Evolutionary conservation across 2,329 filamentous ascomycete species (phyloP).

Genomic region (Neophaeococcomyces mojaviensis): DNA sequence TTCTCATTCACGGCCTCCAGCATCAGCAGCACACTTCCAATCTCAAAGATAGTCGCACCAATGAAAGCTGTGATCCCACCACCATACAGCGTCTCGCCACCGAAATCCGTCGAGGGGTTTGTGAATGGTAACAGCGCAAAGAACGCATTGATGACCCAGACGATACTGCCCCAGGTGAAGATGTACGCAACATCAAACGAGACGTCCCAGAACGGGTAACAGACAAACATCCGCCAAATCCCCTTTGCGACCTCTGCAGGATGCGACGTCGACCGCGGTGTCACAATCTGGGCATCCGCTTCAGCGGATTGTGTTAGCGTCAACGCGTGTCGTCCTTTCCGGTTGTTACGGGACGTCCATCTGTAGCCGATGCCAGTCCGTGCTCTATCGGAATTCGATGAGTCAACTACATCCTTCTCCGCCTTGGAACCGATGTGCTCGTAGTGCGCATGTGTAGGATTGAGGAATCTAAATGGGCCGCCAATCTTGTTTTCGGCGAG

Average conservation of each 20-base stretch:
- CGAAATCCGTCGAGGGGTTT: slow-evolving; percentile 40
- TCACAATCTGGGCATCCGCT: slow-evolving; percentile 12
- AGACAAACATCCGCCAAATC: slow-evolving; percentile 43
- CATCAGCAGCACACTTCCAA: slow-evolving; percentile 56
- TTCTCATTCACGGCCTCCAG: slow-evolving; percentile 64
- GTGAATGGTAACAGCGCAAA: slow-evolving; percentile 57
- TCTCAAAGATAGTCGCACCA: slow-evolving; percentile 60
- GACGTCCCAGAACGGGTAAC: slow-evolving; percentile 48
- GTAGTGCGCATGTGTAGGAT: too few relatives aligned
- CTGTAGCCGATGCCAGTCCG: too few relatives aligned
- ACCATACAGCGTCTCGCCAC: slow-evolving; percentile 44
- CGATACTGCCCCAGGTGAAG: slow-evolving; percentile 47
- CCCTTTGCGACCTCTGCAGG: slow-evolving; percentile 27
- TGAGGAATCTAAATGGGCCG: too few relatives aligned
- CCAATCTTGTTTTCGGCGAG: too few relatives aligned
- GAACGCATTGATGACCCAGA: slow-evolving; percentile 53
- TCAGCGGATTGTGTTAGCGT: not conserved
- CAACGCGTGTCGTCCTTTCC: too few relatives aligned
- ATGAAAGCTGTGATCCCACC: slow-evolving; percentile 59
- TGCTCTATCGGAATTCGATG: too few relatives aligned
- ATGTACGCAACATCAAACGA: slow-evolving; percentile 48
- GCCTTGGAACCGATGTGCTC: too few relatives aligned
- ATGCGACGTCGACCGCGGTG: slow-evolving; percentile 30
- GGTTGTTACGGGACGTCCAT: too few relatives aligned
- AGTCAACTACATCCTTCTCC: too few relatives aligned